These are phyloP conservation scores for Termitomyces sp. DNA, from an alignment of 768 basidiomycete genomes.

Conservation along the genomic window DNA sequence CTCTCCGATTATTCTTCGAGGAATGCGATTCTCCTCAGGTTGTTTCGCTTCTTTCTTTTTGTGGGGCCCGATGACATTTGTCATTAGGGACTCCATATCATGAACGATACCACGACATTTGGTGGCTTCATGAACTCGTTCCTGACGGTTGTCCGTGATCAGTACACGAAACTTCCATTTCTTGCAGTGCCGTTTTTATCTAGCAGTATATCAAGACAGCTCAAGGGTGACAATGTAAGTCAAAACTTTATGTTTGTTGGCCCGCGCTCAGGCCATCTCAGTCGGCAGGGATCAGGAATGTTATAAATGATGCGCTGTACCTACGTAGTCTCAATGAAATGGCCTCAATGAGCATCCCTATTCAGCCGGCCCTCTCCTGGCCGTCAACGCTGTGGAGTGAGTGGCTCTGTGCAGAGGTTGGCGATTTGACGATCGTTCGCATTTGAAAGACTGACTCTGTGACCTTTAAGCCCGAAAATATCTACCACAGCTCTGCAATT, in stretches of 20 bases:
- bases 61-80: background rate
- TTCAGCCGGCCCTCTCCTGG: slow-evolving; percentile 43
- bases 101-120: slow-evolving; percentile 55
- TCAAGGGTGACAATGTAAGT: slow-evolving; percentile 41
- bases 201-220: slow-evolving; percentile 14
- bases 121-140: slow-evolving; percentile 61
- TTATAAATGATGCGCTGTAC: slow-evolving; percentile 61
- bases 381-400: slow-evolving; percentile 21
- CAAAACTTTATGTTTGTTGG: background rate
- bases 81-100: slow-evolving; percentile 62
- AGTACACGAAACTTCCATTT: slow-evolving; percentile 56
- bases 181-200: slow-evolving; percentile 57
- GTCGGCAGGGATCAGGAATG: slow-evolving; percentile 31
- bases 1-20: slow-evolving; percentile 62
- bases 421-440: slow-evolving; percentile 1
- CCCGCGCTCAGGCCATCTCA: slow-evolving; percentile 17
- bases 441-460: background rate
- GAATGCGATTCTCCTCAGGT: slow-evolving; percentile 76
- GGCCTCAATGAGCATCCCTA: slow-evolving; percentile 44
- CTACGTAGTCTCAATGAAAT: slow-evolving; percentile 44
- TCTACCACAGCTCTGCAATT: slow-evolving; percentile 52
- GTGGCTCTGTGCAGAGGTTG: slow-evolving; percentile 18
- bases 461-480: slow-evolving; percentile 20
- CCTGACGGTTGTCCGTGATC: slow-evolving; percentile 58
- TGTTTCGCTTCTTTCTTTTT: background rate